These are phyloP conservation scores for Sporothrix luriei DNA, from an alignment of 2,329 filamentous ascomycete species.

Conservation along the genomic window DNA sequence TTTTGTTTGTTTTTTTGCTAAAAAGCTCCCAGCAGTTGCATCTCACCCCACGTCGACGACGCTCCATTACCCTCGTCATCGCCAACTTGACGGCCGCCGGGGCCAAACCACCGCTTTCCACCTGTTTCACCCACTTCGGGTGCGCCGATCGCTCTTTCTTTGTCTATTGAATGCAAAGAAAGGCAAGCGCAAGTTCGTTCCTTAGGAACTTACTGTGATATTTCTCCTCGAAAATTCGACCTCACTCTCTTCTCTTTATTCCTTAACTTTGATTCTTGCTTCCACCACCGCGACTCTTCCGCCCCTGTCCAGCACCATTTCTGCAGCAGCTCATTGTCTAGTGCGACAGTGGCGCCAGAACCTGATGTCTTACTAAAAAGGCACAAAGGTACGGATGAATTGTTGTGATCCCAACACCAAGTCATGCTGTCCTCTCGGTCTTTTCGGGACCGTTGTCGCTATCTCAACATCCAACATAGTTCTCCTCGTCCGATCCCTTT, in stretches of 20 bases:
- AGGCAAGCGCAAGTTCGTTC: background rate
- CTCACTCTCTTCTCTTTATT: background rate
- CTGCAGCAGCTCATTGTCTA: slow-evolving; percentile 11
- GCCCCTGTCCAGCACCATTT: background rate
- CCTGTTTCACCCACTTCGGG: slow-evolving; percentile 13
- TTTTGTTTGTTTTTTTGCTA: background rate
- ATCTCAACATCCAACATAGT: slow-evolving; percentile 4
- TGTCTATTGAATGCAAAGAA: background rate
- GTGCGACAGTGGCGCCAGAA: slow-evolving; percentile 29
- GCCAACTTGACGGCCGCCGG: slow-evolving; percentile 3
- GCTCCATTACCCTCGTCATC: background rate
- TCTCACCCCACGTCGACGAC: background rate
- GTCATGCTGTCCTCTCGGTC: background rate
- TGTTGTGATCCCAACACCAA: background rate
- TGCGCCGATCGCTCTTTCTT: slow-evolving; percentile 17
- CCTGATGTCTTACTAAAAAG: slow-evolving; percentile 20
- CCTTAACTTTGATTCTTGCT: background rate
- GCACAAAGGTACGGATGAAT: slow-evolving; percentile 9
- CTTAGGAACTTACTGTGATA: background rate
- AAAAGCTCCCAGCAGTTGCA: background rate
- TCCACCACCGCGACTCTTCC: too few species aligned
- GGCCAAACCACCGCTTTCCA: background rate
- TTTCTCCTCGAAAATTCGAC: background rate
- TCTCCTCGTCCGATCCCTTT: background rate
- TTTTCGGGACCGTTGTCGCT: background rate